Base-by-base conservation (phyloP, 192 early-diverging fungal genomes). In the Coemansia sp. region DNA sequence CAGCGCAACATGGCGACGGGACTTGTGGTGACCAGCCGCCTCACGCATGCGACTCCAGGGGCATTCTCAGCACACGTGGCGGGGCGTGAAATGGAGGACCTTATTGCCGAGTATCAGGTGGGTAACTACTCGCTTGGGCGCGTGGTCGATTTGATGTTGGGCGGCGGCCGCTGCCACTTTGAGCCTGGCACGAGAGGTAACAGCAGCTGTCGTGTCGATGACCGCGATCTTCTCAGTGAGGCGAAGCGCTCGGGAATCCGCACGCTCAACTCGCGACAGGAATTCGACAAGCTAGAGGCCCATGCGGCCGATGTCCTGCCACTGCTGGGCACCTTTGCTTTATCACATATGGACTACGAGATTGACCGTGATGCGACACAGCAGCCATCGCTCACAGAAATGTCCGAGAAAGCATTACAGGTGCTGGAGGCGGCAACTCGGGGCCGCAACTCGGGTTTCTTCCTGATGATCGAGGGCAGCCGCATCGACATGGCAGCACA, bases 401-500 rank as follows among this genome's bases (percentile, higher is more conserved):
- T 97, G 95, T 74, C 94, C 5, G 52, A 72, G 16, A 92, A 89
- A 71, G 94, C 94, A n/a, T 64, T 99, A 19, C 68, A 78, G 5
- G 76, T 96, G 7, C 83, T 99, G n/a, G 73, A 78, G 21, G 28
- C 78, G 0, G 82, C 86, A 3, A 80, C 81, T 0, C 67, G 67
- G 49, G 66, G 79, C 58, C 69, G 74, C 23, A 82, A 85, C 52
- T 64, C 80, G 0, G 95, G 97, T 4, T 99, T 97, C 78, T 94
- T 97, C 71, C 77, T 99, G 69, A 93, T 99, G 92, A 89, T 98
- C 63, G 97, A 98, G 82, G 93, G 97, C 30, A 92, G 89, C 60
- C 80, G 94, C 49, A 98, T 98, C 62, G 93, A 99, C 70, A 96
- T 97, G 94, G 97, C 93, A 1, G 97, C 91, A 5, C 97, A 99